These are phyloP conservation scores for Eugenia klotzschiana DNA, from an alignment of 441 rosid genomes.

Conservation along the genomic window DNA sequence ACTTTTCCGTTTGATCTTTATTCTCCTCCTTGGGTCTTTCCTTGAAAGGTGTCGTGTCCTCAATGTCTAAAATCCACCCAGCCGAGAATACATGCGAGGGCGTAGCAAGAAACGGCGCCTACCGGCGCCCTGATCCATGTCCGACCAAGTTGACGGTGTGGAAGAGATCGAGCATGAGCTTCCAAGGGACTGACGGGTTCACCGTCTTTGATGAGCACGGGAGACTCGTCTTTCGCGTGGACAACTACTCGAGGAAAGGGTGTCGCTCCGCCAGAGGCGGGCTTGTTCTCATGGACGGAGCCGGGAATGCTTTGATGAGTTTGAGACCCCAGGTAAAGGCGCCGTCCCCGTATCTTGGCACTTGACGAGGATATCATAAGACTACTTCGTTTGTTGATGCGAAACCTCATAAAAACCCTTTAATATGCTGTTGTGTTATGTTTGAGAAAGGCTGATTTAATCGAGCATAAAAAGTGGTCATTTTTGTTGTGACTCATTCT, in stretches of 20 bases:
- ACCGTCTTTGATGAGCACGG: constrained; percentile 31
- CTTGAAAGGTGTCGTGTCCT: background rate
- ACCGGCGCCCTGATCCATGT: background rate
- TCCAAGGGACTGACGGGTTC: constrained; percentile 49
- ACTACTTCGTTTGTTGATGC: background rate
- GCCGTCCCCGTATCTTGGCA: background rate
- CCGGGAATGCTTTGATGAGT: constrained; percentile 28
- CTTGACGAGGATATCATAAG: background rate
- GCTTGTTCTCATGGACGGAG: constrained; percentile 44
- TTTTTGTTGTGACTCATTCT: background rate
- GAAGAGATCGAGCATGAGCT: constrained; percentile 49
- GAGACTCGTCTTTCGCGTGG: constrained; percentile 28
- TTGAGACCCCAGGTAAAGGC: constrained; percentile 28
- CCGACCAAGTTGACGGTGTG: constrained; percentile 23
- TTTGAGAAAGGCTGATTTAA: background rate
- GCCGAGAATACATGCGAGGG: constrained; percentile 1
- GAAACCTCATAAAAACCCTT: background rate
- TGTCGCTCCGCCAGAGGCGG: background rate
- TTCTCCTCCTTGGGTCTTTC: background rate
- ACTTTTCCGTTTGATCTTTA: background rate
- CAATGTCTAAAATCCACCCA: constrained; percentile 33
- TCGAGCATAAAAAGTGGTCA: background rate
- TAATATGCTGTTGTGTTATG: background rate
- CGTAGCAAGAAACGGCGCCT: background rate
- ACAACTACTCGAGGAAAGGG: constrained; percentile 35